Evolutionary conservation across 1,284 basidiomycete species (phyloP), one percentile per base, ranked within the genome.

Genomic region (Paramarasmius palmivorus): DNA sequence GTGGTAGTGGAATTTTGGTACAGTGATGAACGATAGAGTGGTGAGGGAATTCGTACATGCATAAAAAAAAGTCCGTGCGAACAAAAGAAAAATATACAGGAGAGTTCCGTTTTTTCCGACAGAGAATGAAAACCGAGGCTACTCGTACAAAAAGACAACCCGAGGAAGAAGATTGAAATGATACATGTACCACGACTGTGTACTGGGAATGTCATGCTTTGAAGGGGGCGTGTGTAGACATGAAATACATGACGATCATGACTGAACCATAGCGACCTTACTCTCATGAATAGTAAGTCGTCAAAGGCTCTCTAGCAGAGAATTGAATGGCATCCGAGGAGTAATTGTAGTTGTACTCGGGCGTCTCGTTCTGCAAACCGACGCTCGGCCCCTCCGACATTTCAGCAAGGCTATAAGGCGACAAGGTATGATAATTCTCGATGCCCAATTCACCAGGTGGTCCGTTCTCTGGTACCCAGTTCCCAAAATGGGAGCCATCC

Each of bases 351-450:
- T 14, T n/a, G 25, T 46, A 46, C n/a, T 46, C 44, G 9, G 41
- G 17, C 9, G 25, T n/a, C 6, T 48, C 48, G 38, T 29, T 17
- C 17, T 20, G 51, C 25, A 50, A 34, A 5, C 25, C 41, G 36
- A 29, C 39, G 22, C 15, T 45, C 17, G 36, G 38, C 37, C 40
- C 14, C 15, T 50, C 53, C 19, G 29, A 26, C 20, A 40, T 17
- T 22, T 53, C 55, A 15, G 51, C 51, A 5, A 53, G 48, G 20
- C 53, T 48, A 19, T 44, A 56, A 32, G 17, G 29, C 22, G 55
- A 9, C 32, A 56, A 17, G 14, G 49, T 26, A 37, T 45, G 55
- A 47, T 51, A 53, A 17, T 53, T 38, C 14, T 49, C 55, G 19
- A 49, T 25, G 8, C 40, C 41, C 4, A 50, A 29, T n/a, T 56